Percentiles rank a stretch among this genome's conserved stretches.
phyloP scores from a whole-genome alignment of 345 rosid genomes.

The Heritiera fomes region DNA sequence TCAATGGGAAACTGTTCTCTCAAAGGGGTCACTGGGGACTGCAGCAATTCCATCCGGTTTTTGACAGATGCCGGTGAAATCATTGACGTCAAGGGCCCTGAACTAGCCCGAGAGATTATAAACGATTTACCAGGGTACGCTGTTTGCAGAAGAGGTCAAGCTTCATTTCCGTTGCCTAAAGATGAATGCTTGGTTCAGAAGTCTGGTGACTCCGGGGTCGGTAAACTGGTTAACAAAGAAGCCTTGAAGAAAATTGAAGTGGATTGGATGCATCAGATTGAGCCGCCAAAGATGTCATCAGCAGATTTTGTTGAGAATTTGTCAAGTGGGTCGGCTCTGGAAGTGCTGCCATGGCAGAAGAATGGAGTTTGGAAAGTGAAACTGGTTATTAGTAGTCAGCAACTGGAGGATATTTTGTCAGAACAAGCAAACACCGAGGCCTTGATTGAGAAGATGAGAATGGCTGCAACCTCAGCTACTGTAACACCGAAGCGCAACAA shows the following conservation, averaged over 20 bases:
- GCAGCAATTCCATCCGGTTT: conserved; percentile 30
- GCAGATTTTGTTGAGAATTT: conserved; percentile 27
- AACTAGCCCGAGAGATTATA: conserved; percentile 41
- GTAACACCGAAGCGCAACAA: conserved; percentile 27
- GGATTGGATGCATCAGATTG: conserved; percentile 8
- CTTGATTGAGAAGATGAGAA: conserved; percentile 68
- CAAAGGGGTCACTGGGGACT: conserved; percentile 31
- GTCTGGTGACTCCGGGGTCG: neutral
- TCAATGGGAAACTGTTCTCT: conserved; percentile 64
- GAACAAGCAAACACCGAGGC: conserved; percentile 64
- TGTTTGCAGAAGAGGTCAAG: conserved; percentile 36
- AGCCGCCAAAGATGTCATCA: conserved; percentile 26
- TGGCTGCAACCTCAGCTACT: conserved; percentile 48
- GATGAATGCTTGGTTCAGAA: conserved; percentile 33
- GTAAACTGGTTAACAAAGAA: neutral
- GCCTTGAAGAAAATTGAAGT: conserved; percentile 15
- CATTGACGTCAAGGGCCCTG: conserved; percentile 42
- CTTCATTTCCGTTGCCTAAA: conserved; percentile 32
- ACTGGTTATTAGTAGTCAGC: conserved; percentile 55
- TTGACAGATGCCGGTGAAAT: conserved; percentile 37
- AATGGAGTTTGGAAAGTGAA: conserved; percentile 79
- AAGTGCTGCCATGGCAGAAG: conserved; percentile 53
- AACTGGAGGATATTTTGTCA: conserved; percentile 65
- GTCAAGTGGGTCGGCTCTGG: conserved; percentile 33
- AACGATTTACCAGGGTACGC: conserved; percentile 40